Evolutionary conservation across 2,329 filamentous ascomycete genomes (phyloP), one percentile per base, ranked within the genome.

Genomic region (Paracoccidioides lutzii): DNA sequence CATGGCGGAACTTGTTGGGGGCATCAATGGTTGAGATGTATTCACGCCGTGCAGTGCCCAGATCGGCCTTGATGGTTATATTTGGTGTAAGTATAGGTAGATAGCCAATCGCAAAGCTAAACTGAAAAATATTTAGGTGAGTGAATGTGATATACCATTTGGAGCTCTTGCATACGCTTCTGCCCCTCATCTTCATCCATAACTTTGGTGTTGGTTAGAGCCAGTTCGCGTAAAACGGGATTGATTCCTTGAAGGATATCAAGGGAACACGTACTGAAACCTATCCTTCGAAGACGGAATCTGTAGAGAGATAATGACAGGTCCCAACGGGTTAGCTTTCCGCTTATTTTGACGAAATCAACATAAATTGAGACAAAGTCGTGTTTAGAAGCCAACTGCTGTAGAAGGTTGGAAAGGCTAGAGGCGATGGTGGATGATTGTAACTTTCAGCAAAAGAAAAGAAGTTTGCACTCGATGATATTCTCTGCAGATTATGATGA

Each of bases 41-140:
- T 50, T 73, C 68, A 10, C 71, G 65, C 40, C 69, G 66, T 7
- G 61, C 63, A 8, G 64, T 66, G 3, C 71, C 70, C n/a, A 74
- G 56, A 58, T 73, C 71, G 5, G 62, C 65, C 71, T 73, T 53
- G 57, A 52, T 41, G 5, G n/a, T 43, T 33, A 7, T 2, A 43
- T 37, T 15, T 15, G 14, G 32, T 43, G 43, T 55, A 28, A 58
- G 43, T 28, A 28, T n/a, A 45, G 22, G 7, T 5, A 2, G 30
- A 3, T 32, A n/a, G 9, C n/a, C 32, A n/a, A 7, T 22, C 4
- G 5, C 32, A 46, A 9, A 40, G 8, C 22, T 32, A 38, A 30
- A 37, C 12, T 32, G 22, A 28, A 40, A 38, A 1, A n/a, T 30
- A 9, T 22, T 15, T 10, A 37, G 9, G 8, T 3, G 12, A 5